A percentile compares a stretch with the other conserved stretches of the same genome.
phyloP scores from a whole-genome alignment of 1,284 basidiomycete species.

The Ganoderma sinense region DNA sequence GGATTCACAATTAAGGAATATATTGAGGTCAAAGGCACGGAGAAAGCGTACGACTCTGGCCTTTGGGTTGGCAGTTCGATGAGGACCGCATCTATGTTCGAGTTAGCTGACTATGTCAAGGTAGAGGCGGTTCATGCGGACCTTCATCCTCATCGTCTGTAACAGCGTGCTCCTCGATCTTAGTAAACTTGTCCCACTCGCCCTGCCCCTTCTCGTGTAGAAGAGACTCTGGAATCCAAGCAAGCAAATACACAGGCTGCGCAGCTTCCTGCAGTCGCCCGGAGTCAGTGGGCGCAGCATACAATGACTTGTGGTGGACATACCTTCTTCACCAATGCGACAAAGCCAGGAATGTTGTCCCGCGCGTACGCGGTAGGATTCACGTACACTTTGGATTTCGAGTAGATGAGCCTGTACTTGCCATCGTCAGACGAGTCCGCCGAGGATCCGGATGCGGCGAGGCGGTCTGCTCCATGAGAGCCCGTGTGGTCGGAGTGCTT shows the following conservation, averaged over 20 bases:
- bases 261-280: slow-evolving; percentile 63
- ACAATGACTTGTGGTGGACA: slow-evolving; percentile 35
- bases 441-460: slow-evolving; percentile 33
- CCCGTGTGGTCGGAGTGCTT: slow-evolving; percentile 47
- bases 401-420: slow-evolving; percentile 80
- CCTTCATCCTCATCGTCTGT: slow-evolving; percentile 77
- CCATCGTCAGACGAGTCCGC: slow-evolving; percentile 55
- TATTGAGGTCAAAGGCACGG: slow-evolving; percentile 87
- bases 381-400: slow-evolving; percentile 92
- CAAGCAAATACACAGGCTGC: slow-evolving; percentile 78
- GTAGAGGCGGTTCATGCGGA: slow-evolving; percentile 38
- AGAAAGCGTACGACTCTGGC: slow-evolving; percentile 94
- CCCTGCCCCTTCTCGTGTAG: slow-evolving; percentile 77
- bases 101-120: slow-evolving; percentile 10
- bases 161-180: slow-evolving; percentile 72
- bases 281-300: background rate
- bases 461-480: slow-evolving; percentile 20
- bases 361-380: slow-evolving; percentile 92
- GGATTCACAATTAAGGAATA: slow-evolving; percentile 91
- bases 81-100: slow-evolving; percentile 69
- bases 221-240: slow-evolving; percentile 87
- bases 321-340: slow-evolving; percentile 86
- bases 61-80: slow-evolving; percentile 79
- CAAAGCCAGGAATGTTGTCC: slow-evolving; percentile 95
- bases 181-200: slow-evolving; percentile 89